Base-by-base conservation (phyloP, 768 basidiomycete genomes). In the Dendrothele bispora region DNA sequence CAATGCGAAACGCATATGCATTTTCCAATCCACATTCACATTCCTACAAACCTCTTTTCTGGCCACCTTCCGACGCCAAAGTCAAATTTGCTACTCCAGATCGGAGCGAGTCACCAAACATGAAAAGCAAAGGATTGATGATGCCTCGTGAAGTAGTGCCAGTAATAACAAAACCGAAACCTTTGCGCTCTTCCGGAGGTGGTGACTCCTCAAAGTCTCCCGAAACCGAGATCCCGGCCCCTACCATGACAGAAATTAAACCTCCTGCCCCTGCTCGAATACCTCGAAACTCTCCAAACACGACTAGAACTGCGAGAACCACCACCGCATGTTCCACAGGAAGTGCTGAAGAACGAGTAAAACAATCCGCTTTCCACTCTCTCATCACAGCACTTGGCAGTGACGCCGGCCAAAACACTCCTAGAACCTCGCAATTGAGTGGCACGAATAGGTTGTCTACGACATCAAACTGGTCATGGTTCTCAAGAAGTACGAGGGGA, bases 71-170 rank as follows among this genome's bases (percentile, higher is more conserved):
- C 4, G 61, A 61, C 14, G 64, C 69, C 25, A 73, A 61, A 50
- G 69, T 79, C 52, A 74, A 63, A 27, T 81, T 79, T 55, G 64
- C 61, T 26, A 59, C 49, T 12, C 45, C 58, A 48, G 46, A 52
- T 43, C 32, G 34, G 18, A 27, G 25, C 7, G 30, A 21, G 12
- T n/a, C 52, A 7, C 34, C 43, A 11, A 26, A 35, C 25, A 54
- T 56, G n/a, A 55, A 52, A 30, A 49, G 52, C 2, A 47, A 43
- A 24, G 50, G 49, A 35, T 43, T 56, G 41, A 46, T 48, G 15
- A 48, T 55, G 12, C 40, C 38, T 7, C 55, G 51, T 44, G 11
- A 11, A 39, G 21, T 17, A 32, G 38, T 39, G 38, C 10, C 10
- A 11, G 11, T 20, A 11, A 39, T 10, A 39, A 20, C 40, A 12